These are phyloP conservation scores for Alternaria sp. DNA, from an alignment of 2,329 filamentous ascomycete genomes.

Conservation along the genomic window DNA sequence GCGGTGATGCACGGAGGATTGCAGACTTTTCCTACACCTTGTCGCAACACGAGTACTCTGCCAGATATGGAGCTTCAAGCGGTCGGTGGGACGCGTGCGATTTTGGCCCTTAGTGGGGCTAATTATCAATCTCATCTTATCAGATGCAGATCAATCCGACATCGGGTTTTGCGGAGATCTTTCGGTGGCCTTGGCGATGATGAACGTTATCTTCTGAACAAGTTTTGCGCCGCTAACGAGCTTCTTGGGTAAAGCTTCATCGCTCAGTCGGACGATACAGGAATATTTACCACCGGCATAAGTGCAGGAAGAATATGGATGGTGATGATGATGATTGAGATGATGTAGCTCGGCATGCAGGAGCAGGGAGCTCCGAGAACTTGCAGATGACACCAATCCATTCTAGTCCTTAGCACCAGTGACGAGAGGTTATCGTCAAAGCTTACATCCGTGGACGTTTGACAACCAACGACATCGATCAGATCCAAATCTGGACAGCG, in stretches of 20 bases:
- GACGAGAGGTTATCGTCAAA: background rate
- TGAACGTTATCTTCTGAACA: background rate
- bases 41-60: constrained; percentile 1
- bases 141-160: constrained; percentile 6
- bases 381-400: background rate
- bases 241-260: background rate
- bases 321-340: background rate
- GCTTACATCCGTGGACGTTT: background rate
- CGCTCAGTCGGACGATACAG: background rate
- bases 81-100: background rate
- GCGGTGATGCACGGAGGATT: background rate
- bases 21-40: constrained; percentile 7
- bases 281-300: background rate
- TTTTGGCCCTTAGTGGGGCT: background rate
- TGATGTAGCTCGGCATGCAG: background rate
- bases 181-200: background rate
- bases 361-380: background rate
- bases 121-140: constrained; percentile 9
- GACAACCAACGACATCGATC: background rate
- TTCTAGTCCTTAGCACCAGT: background rate
- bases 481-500: background rate
- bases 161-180: constrained; percentile 4
- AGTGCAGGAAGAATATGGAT: background rate
- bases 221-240: background rate
- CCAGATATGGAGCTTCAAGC: background rate